These are phyloP conservation scores for Xylaria digitata DNA, from an alignment of 2,329 filamentous ascomycete genomes.

Conservation along the genomic window DNA sequence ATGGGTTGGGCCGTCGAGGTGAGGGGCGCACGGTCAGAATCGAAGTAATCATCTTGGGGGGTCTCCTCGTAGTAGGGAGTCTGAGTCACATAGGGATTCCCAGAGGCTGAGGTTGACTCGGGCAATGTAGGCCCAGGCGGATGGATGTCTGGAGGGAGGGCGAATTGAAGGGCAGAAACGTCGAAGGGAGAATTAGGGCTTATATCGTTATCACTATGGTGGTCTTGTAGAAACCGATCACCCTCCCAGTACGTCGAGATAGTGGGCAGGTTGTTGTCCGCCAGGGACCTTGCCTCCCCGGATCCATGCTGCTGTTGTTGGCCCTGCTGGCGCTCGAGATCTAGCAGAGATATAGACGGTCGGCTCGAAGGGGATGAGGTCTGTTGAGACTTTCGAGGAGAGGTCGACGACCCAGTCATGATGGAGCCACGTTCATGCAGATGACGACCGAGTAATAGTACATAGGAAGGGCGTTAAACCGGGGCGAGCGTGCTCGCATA, in stretches of 20 bases:
- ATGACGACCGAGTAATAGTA: slow-evolving; percentile 33
- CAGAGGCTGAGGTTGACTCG: slow-evolving; percentile 44
- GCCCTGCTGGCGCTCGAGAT: slow-evolving; percentile 57
- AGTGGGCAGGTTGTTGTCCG: slow-evolving; percentile 52
- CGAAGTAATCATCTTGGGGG: slow-evolving; percentile 56
- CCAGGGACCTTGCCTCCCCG: slow-evolving; percentile 40
- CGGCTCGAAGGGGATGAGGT: slow-evolving; percentile 58
- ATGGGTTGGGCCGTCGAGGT: slow-evolving; percentile 68
- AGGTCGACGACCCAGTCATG: slow-evolving; percentile 51
- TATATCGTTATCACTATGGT: slow-evolving; percentile 50
- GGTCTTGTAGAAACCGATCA: slow-evolving; percentile 53
- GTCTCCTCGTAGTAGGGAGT: slow-evolving; percentile 58
- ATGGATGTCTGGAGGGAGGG: slow-evolving; percentile 64
- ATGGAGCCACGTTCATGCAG: slow-evolving; percentile 56
- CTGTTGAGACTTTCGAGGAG: slow-evolving; percentile 57
- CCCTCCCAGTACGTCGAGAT: slow-evolving; percentile 67
- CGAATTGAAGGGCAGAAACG: slow-evolving; percentile 63
- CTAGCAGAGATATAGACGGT: slow-evolving; percentile 78
- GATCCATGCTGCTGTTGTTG: slow-evolving; percentile 42
- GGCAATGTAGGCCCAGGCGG: slow-evolving; percentile 47
- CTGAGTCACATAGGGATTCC: slow-evolving; percentile 50
- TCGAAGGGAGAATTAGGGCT: slow-evolving; percentile 65
- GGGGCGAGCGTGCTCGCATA: slow-evolving; percentile 18
- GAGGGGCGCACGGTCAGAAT: slow-evolving; percentile 70
- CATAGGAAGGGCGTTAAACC: slow-evolving; percentile 13